These are phyloP conservation scores for Aspergillus panamensis DNA, from an alignment of 495 filamentous ascomycete species.

Conservation along the genomic window DNA sequence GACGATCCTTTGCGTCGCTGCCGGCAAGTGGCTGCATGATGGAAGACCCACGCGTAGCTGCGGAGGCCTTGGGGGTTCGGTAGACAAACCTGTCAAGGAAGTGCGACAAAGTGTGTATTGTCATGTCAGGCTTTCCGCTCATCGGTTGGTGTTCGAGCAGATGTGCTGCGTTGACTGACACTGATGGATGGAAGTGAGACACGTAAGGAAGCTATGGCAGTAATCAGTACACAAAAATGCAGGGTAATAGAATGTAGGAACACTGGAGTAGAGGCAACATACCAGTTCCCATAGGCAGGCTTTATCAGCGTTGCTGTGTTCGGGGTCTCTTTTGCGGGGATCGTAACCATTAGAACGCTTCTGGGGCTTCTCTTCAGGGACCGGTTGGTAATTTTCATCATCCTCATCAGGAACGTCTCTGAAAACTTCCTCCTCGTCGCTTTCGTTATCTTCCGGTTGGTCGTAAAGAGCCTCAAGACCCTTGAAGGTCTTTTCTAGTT, in stretches of 20 bases:
- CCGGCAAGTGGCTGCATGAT: constrained; percentile 94
- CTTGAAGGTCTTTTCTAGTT: constrained; percentile 72
- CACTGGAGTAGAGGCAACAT: constrained; percentile 24
- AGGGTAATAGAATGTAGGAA: neutral
- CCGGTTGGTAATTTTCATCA: constrained; percentile 32
- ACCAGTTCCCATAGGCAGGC: constrained; percentile 92
- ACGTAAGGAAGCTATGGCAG: constrained; percentile 60
- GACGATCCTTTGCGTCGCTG: constrained; percentile 57
- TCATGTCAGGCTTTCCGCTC: constrained; percentile 83
- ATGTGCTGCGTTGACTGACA: constrained; percentile 75
- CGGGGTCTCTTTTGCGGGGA: constrained; percentile 83
- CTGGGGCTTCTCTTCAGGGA: constrained; percentile 21
- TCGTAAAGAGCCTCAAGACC: constrained; percentile 69
- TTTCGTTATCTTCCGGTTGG: constrained; percentile 62
- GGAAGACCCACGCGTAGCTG: constrained; percentile 63
- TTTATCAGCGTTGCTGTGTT: constrained; percentile 82
- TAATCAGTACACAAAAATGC: constrained; percentile 1
- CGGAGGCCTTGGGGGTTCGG: constrained; percentile 73
- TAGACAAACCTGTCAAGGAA: constrained; percentile 98
- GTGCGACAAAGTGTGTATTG: constrained; percentile 81
- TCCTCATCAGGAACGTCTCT: constrained; percentile 62
- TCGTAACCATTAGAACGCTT: constrained; percentile 59
- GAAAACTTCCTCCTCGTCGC: constrained; percentile 71
- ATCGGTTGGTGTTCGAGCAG: constrained; percentile 63
- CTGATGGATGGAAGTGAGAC: constrained; percentile 88